Conservation (phyloP, 805 yeast species). For the Candida rishiriensis region DNA sequence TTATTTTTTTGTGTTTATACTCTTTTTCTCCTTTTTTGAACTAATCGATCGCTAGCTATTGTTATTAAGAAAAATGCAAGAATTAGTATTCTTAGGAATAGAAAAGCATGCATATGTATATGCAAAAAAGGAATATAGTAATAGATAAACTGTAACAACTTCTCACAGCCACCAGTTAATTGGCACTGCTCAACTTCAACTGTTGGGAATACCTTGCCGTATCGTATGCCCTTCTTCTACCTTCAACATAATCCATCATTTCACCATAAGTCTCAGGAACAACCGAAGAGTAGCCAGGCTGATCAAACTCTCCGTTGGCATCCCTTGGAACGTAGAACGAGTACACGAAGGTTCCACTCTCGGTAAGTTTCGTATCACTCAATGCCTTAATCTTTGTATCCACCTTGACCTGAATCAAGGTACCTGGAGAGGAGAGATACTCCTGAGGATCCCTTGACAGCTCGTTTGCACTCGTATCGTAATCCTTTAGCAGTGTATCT, state of each 20-base stretch:
- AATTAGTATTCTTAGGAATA: no score
- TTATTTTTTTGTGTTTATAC: background rate
- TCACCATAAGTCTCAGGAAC: constrained; percentile 85
- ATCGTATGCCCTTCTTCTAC: constrained; percentile 82
- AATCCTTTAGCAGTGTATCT: constrained; percentile 35
- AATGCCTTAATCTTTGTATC: constrained; percentile 73
- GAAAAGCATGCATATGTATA: no score
- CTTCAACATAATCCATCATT: constrained; percentile 88
- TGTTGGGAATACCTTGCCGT: constrained; percentile 64
- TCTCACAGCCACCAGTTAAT: background rate
- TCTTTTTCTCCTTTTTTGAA: background rate
- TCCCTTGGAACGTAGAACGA: constrained; percentile 81
- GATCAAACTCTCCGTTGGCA: constrained; percentile 32
- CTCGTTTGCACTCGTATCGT: constrained; percentile 55
- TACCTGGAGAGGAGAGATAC: constrained; percentile 72
- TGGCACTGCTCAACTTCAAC: constrained; percentile 24
- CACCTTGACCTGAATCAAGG: constrained; percentile 84
- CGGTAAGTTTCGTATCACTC: constrained; percentile 40
- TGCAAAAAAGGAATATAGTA: background rate
- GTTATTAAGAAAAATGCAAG: no score
- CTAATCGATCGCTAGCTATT: no score
- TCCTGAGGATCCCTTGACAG: constrained; percentile 48
- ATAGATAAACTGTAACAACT: background rate
- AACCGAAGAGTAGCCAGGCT: constrained; percentile 67
- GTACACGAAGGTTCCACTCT: constrained; percentile 84